Evolutionary conservation across 805 yeast species (phyloP).

Genomic region (Kuraishia piskuri): DNA sequence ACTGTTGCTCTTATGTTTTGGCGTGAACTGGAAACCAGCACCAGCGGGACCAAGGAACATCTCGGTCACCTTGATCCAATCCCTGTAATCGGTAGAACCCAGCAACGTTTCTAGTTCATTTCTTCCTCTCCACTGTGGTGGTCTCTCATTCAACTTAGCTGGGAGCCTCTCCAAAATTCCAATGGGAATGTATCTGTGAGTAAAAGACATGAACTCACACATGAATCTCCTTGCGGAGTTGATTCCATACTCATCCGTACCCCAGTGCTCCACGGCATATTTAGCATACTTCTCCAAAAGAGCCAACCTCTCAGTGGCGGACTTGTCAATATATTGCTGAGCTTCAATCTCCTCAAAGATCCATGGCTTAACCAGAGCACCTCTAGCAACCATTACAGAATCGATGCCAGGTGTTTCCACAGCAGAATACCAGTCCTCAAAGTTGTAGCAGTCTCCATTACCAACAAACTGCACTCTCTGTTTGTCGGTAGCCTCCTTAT

Average conservation of each 20-base stretch:
- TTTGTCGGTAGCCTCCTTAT: slow-evolving; percentile 48
- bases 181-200: slow-evolving; percentile 90
- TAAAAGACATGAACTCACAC: slow-evolving; percentile 91
- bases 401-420: slow-evolving; percentile 64
- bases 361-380: slow-evolving; percentile 98
- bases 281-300: slow-evolving; percentile 60
- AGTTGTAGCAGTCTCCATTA: slow-evolving; percentile 86
- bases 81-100: slow-evolving; percentile 77
- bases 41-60: slow-evolving; percentile 88
- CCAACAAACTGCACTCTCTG: slow-evolving; percentile 80
- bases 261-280: slow-evolving; percentile 94
- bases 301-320: slow-evolving; percentile 83
- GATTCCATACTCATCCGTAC: slow-evolving; percentile 91
- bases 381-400: slow-evolving; percentile 95
- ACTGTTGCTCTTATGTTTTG: slow-evolving; percentile 93
- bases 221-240: slow-evolving; percentile 79
- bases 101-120: slow-evolving; percentile 85
- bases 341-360: slow-evolving; percentile 92
- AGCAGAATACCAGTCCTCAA: slow-evolving; percentile 81
- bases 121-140: slow-evolving; percentile 90
- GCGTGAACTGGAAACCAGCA: slow-evolving; percentile 67
- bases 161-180: slow-evolving; percentile 88
- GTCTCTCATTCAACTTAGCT: slow-evolving; percentile 85
- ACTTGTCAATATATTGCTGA: slow-evolving; percentile 82
- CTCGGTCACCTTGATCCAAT: slow-evolving; percentile 94